Evolutionary conservation across 2,329 filamentous ascomycete genomes (phyloP).

Genomic region (Didymella pinodella): DNA sequence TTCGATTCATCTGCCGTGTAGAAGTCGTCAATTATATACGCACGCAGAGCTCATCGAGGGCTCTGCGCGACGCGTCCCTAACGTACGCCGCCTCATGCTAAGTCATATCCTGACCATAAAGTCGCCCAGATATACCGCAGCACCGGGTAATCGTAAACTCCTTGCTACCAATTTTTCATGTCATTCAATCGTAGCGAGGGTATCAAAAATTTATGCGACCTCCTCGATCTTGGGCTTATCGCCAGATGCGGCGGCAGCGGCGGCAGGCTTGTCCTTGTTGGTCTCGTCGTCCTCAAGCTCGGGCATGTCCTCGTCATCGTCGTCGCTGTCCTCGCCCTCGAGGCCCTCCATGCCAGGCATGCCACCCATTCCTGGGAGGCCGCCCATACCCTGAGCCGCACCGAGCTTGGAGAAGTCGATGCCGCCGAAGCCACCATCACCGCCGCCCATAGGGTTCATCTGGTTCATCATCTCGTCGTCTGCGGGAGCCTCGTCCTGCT

Average conservation of each 20-base stretch:
- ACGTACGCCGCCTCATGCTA: constrained; percentile 7
- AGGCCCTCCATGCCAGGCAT: constrained; percentile 37
- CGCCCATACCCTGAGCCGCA: constrained; percentile 52
- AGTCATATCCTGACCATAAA: constrained; percentile 4
- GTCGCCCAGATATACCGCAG: constrained; percentile 8
- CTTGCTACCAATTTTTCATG: constrained; percentile 10
- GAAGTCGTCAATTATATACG: constrained; percentile 19
- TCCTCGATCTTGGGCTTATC: constrained; percentile 59
- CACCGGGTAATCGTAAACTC: constrained; percentile 17
- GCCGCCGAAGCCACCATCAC: constrained; percentile 77
- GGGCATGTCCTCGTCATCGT: constrained; percentile 78
- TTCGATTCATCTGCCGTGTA: constrained; percentile 19
- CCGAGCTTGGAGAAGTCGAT: constrained; percentile 93
- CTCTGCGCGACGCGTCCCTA: constrained; percentile 14
- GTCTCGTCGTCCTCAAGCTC: constrained; percentile 61
- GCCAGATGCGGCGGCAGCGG: constrained; percentile 31
- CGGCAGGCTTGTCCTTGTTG: constrained; percentile 42
- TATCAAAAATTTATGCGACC: constrained; percentile 42
- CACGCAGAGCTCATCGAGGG: constrained; percentile 4
- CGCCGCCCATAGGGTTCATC: constrained; percentile 61
- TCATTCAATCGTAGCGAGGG: constrained; percentile 25
- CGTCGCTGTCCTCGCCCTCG: constrained; percentile 56
- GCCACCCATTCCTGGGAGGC: constrained; percentile 37
- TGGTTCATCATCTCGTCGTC: constrained; percentile 76
- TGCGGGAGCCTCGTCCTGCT: constrained; percentile 90